Conservation (phyloP, 345 rosid species). For the Sisymbrium altissimum region DNA sequence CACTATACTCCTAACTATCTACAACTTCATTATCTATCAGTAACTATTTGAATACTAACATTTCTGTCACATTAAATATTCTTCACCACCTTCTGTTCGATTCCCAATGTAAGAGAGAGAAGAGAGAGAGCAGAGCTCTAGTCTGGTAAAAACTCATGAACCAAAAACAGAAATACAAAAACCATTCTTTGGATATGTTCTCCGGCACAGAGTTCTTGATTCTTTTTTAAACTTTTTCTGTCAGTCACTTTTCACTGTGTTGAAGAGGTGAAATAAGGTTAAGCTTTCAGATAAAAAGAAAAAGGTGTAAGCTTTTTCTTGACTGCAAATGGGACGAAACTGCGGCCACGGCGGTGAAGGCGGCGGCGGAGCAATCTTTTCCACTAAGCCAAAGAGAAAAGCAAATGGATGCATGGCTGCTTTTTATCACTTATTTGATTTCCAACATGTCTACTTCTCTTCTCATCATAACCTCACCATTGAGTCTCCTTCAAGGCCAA, state of each 20-base stretch:
- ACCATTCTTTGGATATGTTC: not conserved
- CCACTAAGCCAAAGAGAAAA: constrained; percentile 15
- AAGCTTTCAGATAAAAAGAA: not conserved
- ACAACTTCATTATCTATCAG: constrained; percentile 1
- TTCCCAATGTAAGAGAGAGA: constrained; percentile 32
- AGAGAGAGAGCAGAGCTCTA: not conserved
- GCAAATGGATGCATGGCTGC: constrained; percentile 74
- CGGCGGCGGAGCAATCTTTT: not conserved
- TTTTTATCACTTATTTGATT: constrained; percentile 74
- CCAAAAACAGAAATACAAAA: not conserved
- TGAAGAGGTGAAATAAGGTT: not conserved
- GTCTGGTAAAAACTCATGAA: constrained; percentile 11
- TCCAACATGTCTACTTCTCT: constrained; percentile 52
- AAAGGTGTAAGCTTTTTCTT: constrained; percentile 13
- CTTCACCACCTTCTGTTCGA: constrained; percentile 29
- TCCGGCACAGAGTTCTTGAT: constrained; percentile 1
- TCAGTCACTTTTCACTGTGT: constrained; percentile 24
- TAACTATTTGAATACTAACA: constrained; percentile 20
- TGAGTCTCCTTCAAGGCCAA: constrained; percentile 31
- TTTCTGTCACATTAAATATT: constrained; percentile 35
- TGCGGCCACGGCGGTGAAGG: constrained; percentile 39
- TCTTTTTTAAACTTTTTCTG: constrained; percentile 2
- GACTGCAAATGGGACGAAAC: constrained; percentile 53
- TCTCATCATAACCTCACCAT: constrained; percentile 27
- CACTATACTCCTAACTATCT: constrained; percentile 14